A percentile compares a stretch with the other conserved stretches of the same genome.
Conservation (phyloP, 106 monocot species). For the Apostasia ramifera region DNA sequence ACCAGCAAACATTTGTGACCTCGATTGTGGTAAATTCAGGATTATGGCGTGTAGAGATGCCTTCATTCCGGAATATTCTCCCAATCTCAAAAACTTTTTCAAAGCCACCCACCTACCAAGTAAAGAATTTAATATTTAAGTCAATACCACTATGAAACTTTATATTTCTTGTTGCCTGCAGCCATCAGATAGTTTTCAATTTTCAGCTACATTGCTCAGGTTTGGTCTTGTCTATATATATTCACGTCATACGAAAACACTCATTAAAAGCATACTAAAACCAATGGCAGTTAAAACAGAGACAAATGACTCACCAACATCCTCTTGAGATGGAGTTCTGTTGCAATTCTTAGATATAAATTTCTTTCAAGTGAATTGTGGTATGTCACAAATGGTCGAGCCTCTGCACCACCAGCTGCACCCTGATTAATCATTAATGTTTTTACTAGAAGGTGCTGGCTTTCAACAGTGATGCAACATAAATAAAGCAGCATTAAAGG, state of each 20-base stretch:
- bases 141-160: not conserved
- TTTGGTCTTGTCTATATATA: not conserved
- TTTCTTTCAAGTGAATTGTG: constrained; percentile 97
- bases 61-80: constrained; percentile 99
- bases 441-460: not conserved
- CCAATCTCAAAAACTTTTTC: constrained; percentile 97
- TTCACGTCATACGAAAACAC: too few species aligned
- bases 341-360: constrained; percentile 94
- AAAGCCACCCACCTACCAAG: constrained; percentile 80
- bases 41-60: constrained; percentile 98
- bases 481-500: too few species aligned
- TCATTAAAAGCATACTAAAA: not conserved
- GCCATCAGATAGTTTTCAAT: not conserved
- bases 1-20: constrained; percentile 31
- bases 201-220: not conserved
- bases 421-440: constrained; percentile 47
- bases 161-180: not conserved
- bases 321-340: constrained; percentile 93
- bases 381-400: constrained; percentile 93
- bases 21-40: constrained; percentile 99
- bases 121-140: constrained; percentile 1
- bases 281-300: not conserved
- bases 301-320: constrained; percentile 65
- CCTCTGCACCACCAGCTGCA: constrained; percentile 96
- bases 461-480: not conserved